Evolutionary conservation across 2,329 filamentous ascomycete species (phyloP), one percentile per base, ranked within the genome.

Genomic region (Berkeleyomyces rouxiae): DNA sequence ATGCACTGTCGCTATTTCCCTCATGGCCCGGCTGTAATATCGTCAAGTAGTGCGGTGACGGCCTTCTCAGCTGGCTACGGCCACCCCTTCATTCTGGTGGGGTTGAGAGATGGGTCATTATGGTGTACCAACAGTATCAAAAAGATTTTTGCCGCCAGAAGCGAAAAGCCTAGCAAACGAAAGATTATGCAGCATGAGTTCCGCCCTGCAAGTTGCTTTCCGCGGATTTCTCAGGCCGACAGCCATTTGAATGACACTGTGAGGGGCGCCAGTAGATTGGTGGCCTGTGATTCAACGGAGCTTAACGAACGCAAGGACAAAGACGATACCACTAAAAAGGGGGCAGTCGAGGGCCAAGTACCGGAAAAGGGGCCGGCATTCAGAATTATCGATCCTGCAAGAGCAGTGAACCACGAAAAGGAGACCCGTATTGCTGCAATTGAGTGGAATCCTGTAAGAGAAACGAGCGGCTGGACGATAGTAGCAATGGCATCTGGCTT

Each of bases 371-470:
- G 67, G 66, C 7, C 64, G 53, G 65, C 71, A 37, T 68, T 70
- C 65, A 74, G 63, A 47, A 33, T 62, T 9, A 40, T 64, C 2
- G 63, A 73, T 59, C 71, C 76, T 0, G 74, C 74, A 3, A 73
- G 77, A 44, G 75, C 75, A 3, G 73, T 79, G 3, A 75, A 86
- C 9, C 79, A 84, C 67, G 85, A 88, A 63, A 79, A 85, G 58
- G 74, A 79, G 66, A 85, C 82, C 7, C 78, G 84, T 57, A 74
- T 88, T 66, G 83, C 83, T 4, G 75, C 78, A 1, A 73, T 86
- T 33, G 78, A 79, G 47, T 88, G 85, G 85, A 88, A 88, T 68
- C 83, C 84, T 1, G 87, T 88, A 67, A 70, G 76, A 43, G 74
- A 77, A n/a, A 84, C 78, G 67, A 82, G 83, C 10, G 84, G 79